A percentile compares a stretch with the other conserved stretches of the same genome.
Conservation (phyloP, 1,139 yeast species). For the Candida glucosophila region DNA sequence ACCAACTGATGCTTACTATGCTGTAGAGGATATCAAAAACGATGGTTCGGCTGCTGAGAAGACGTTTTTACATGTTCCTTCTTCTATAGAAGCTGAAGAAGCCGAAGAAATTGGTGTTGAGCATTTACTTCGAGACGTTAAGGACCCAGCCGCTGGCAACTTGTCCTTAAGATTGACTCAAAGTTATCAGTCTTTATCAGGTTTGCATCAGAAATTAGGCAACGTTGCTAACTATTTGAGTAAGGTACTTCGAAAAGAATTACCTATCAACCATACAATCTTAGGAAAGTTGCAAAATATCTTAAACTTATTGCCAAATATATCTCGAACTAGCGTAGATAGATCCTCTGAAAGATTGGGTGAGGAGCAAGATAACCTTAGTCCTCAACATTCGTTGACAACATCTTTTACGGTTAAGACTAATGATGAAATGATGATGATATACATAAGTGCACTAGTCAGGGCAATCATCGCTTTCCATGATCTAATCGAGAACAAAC, state of each 20-base stretch:
- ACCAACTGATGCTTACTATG: constrained; percentile 92
- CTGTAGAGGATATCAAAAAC: constrained; percentile 91
- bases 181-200: constrained; percentile 81
- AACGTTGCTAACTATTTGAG: constrained; percentile 77
- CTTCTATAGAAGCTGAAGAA: constrained; percentile 92
- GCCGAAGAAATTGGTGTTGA: constrained; percentile 99
- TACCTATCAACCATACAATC: constrained; percentile 86
- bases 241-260: constrained; percentile 58
- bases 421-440: constrained; percentile 91
- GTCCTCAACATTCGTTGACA: constrained; percentile 55
- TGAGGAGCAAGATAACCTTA: constrained; percentile 14
- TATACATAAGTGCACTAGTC: constrained; percentile 82
- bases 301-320: constrained; percentile 84
- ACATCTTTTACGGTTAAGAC: constrained; percentile 87
- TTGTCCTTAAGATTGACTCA: constrained; percentile 80
- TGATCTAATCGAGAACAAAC: constrained; percentile 91
- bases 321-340: constrained; percentile 42
- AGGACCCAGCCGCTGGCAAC: constrained; percentile 95
- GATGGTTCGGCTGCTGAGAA: constrained; percentile 94
- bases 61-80: constrained; percentile 90
- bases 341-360: constrained; percentile 6
- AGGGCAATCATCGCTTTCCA: constrained; percentile 95
- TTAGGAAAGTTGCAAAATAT: constrained; percentile 92
- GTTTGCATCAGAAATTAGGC: constrained; percentile 70
- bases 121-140: constrained; percentile 84